Evolutionary conservation across 2,329 filamentous ascomycete species (phyloP), one percentile per base, ranked within the genome.

Genomic region (Teratosphaeria nubilosa): DNA sequence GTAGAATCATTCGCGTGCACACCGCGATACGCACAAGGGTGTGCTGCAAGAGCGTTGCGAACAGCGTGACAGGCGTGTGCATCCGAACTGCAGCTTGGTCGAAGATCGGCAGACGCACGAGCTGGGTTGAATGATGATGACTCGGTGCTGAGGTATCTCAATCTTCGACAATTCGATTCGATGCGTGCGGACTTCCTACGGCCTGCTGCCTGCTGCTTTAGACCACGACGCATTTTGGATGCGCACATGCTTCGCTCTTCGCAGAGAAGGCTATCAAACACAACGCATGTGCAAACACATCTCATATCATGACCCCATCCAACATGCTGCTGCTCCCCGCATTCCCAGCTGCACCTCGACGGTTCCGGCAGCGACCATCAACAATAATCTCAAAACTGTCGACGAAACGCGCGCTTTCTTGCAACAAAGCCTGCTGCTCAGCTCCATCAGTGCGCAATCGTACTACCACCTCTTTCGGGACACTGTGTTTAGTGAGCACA

Each of bases 401-500:
- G 20, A 54, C 14, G 45, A 59, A 61, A 1, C 37, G 14, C 27
- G 34, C 30, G 16, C 61, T 34, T 20, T 54, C 16, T 16, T n/a
- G 20, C 3, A 58, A 22, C 59, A 63, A 41, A 4, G 25, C 22
- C 7, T 32, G 10, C 30, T 53, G 13, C 32, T 57, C 59, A 22
- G 64, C 60, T 3, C 58, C 57, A 24, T 54, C 69, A 60, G 52
- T 51, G 3, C 64, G 67, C 16, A 75, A 56, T 27, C 74, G 73
- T 20, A 79, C 67, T 1, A 64, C 45, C 1, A 82, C 70, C 60
- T 79, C 76, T 60, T 74, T 76, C 16, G 72, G 74, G 11, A 70
- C 71, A 48, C 74, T 73, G 1, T 76, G 76, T 16, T 75, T 70
- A 24, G 74, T 73, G 32, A 82, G 75, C 64, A 75, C 81, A 60